Conservation (phyloP, 768 basidiomycete species). For the Hygrophorus russula region DNA sequence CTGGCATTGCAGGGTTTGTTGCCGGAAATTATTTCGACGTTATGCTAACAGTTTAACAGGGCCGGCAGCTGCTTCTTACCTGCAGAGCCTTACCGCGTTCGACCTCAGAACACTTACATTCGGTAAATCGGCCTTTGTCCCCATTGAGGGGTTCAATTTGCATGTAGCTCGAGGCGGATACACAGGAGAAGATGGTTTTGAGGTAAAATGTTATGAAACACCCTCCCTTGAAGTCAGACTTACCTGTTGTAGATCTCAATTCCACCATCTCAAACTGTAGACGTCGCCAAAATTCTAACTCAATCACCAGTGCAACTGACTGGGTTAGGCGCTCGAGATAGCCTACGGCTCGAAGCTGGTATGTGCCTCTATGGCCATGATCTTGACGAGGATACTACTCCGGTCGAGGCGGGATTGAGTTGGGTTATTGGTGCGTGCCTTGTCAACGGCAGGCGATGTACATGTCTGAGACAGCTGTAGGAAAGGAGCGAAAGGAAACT, state of each 20-base stretch:
- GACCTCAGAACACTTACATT: constrained; percentile 72
- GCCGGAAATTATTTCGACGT: not conserved
- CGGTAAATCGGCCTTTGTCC: constrained; percentile 72
- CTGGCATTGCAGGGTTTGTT: constrained; percentile 80
- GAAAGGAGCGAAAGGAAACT: constrained; percentile 67
- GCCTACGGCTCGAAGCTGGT: constrained; percentile 89
- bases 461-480: constrained; percentile 23
- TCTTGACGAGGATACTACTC: constrained; percentile 74
- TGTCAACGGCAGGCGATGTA: not conserved
- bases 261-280: constrained; percentile 64
- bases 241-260: constrained; percentile 61
- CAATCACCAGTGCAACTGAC: constrained; percentile 66
- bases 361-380: constrained; percentile 97
- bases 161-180: constrained; percentile 94
- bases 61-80: constrained; percentile 68
- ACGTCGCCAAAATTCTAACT: constrained; percentile 56
- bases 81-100: constrained; percentile 67
- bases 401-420: constrained; percentile 81
- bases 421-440: constrained; percentile 80
- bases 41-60: constrained; percentile 29
- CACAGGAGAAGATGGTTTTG: constrained; percentile 98
- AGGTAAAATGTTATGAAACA: constrained; percentile 33
- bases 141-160: constrained; percentile 66
- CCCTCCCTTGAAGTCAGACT: constrained; percentile 2
- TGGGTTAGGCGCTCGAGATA: constrained; percentile 89